Base-by-base conservation (phyloP, 2,329 filamentous ascomycete genomes). In the Coleophoma cylindrospora region DNA sequence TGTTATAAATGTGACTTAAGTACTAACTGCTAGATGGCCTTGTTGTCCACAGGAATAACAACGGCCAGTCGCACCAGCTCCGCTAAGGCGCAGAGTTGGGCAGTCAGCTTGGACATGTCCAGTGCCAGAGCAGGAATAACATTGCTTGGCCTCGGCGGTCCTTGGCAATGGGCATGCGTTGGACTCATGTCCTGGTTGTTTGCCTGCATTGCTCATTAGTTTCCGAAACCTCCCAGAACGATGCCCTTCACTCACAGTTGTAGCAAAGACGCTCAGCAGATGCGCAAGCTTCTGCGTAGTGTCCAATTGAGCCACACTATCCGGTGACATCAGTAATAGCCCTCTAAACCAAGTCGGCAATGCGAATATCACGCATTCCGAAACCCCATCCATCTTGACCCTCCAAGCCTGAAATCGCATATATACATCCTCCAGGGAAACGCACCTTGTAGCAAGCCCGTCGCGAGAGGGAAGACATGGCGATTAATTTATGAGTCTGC, bases 21-120 rank as follows among this genome's bases (percentile, higher is more conserved):
- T 15, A 77, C 84, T 64, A 80, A 90, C 87, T 66, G 91, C 91
- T 73, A 97, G 79, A 71, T 99, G 94, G 52, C 94, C 94, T 54
- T 87, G 83, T 70, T 95, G 86, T 62, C 90, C 91, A 71, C 94
- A 99, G 74, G 89, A 94, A 75, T 99, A 99, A 84, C 94, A 99
- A 62, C 91, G 89, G 57, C 89, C 90, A 68, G 87, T 85, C 54
- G 86, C 85, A 56, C 85, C 82, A 62, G 86, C 87, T 59, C 87
- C 91, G 71, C 84, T 95, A 70, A 99, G 74, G 62, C 94, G 90
- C 58, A 99, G 83, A 55, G 94, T 97, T 64, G 94, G 94, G 81
- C 94, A 99, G 72, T 99, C 94, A 61, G 94, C 94, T 78, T 99
- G 94, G 64, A 99, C 94, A 70, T 99, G 94, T 60, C 94, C 94